These are phyloP conservation scores for Diaporthe vaccinii DNA, from an alignment of 2,329 filamentous ascomycete species.

Conservation along the genomic window DNA sequence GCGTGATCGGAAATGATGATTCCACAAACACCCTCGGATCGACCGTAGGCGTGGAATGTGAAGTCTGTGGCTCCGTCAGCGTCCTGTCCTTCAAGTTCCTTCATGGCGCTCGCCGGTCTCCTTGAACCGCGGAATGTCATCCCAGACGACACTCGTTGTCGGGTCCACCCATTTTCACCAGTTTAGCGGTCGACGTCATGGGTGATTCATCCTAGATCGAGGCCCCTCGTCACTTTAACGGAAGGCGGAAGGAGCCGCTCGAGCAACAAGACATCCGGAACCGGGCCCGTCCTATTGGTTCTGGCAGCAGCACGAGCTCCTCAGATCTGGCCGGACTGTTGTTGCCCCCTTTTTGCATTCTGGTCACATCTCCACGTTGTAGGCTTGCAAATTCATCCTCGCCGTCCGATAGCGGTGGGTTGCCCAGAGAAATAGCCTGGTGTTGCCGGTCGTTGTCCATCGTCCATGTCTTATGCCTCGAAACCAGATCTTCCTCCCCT, in stretches of 20 bases:
- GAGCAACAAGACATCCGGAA: not conserved
- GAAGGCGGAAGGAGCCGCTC: not conserved
- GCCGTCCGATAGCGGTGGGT: no score
- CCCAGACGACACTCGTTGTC: conserved; percentile 16
- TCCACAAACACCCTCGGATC: conserved; percentile 80
- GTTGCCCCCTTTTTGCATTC: no score
- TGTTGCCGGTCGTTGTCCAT: not conserved
- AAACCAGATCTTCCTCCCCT: not conserved
- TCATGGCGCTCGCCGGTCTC: not conserved
- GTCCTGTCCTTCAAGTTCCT: not conserved
- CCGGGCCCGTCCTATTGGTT: not conserved
- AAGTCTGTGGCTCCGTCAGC: conserved; percentile 61
- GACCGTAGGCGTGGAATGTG: conserved; percentile 83
- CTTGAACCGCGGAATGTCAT: not conserved
- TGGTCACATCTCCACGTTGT: no score
- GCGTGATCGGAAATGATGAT: conserved; percentile 83
- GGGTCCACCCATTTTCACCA: not conserved
- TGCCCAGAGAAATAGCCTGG: not conserved
- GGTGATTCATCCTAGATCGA: not conserved
- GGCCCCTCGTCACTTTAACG: not conserved
- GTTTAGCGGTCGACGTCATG: not conserved
- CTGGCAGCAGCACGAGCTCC: not conserved
- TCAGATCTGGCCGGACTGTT: not conserved
- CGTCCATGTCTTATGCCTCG: not conserved
- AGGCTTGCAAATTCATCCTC: not conserved